These are phyloP conservation scores for Sutorius eximius DNA, from an alignment of 1,284 basidiomycete species.

Conservation along the genomic window DNA sequence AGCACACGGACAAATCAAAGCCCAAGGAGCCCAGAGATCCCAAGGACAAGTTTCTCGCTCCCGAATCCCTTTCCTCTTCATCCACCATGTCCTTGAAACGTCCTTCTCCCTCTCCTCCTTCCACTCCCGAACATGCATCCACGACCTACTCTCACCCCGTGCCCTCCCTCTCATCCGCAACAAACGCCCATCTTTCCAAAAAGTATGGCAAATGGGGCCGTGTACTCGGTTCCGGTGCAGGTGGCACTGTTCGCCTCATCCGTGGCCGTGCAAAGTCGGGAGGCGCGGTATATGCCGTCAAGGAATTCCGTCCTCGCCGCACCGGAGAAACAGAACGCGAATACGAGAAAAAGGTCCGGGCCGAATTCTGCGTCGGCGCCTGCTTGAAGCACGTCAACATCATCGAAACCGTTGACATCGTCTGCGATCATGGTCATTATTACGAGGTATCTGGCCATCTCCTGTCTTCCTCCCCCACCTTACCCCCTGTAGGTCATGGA, in stretches of 20 bases:
- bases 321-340: conserved; percentile 90
- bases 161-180: conserved; percentile 71
- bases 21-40: conserved; percentile 20
- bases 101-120: conserved; percentile 30
- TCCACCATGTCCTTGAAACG: conserved; percentile 27
- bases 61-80: conserved; percentile 38
- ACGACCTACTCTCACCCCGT: conserved; percentile 36
- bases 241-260: conserved; percentile 96
- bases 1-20: conserved; percentile 18
- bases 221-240: conserved; percentile 93
- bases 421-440: conserved; percentile 96
- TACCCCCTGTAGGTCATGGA: conserved; percentile 85
- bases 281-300: conserved; percentile 89
- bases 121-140: conserved; percentile 32
- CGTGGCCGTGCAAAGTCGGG: conserved; percentile 81
- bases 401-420: conserved; percentile 98
- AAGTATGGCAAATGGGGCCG: conserved; percentile 99
- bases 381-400: conserved; percentile 96
- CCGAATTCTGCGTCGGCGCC: conserved; percentile 97
- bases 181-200: conserved; percentile 91
- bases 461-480: conserved; percentile 5
- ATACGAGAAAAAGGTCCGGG: conserved; percentile 98
- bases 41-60: conserved; percentile 19
- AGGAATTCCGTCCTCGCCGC: conserved; percentile 93
- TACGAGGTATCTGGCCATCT: conserved; percentile 73